Percentiles rank a stretch among this genome's conserved stretches.
Conservation (phyloP, 2,329 filamentous ascomycete genomes). For the Aquanectria penicillioides region DNA sequence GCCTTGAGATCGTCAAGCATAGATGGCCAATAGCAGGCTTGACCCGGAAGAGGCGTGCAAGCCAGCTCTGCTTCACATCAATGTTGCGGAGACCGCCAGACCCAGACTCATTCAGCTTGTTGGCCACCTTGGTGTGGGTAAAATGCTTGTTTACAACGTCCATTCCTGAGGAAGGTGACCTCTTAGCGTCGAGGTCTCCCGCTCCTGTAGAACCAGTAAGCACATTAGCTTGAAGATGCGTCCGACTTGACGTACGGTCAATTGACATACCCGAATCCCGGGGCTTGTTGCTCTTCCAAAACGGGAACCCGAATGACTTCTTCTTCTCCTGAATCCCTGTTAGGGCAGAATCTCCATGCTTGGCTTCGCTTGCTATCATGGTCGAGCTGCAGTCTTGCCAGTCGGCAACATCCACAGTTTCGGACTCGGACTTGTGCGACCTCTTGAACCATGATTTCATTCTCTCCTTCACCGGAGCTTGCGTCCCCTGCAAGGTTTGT, state of each 20-base stretch:
- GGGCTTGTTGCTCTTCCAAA: constrained; percentile 63
- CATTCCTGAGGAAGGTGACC: constrained; percentile 22
- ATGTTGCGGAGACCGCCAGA: constrained; percentile 61
- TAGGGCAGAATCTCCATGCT: constrained; percentile 38
- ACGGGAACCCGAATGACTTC: constrained; percentile 63
- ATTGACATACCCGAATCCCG: constrained; percentile 57
- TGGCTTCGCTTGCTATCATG: constrained; percentile 35
- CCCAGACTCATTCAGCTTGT: constrained; percentile 48
- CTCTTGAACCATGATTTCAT: constrained; percentile 64
- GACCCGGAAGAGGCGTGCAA: constrained; percentile 87
- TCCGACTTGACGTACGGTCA: constrained; percentile 49
- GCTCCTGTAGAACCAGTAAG: constrained; percentile 14
- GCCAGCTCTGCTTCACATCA: constrained; percentile 83
- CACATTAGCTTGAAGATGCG: background rate
- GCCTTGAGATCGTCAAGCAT: constrained; percentile 76
- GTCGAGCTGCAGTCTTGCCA: constrained; percentile 43
- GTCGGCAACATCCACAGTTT: constrained; percentile 34
- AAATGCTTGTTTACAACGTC: constrained; percentile 32
- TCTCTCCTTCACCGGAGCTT: constrained; percentile 51
- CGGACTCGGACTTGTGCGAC: constrained; percentile 50
- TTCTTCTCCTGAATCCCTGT: constrained; percentile 53
- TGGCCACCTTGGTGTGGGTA: constrained; percentile 21
- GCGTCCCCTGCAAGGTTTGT: constrained; percentile 27
- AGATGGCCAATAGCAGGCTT: constrained; percentile 82
- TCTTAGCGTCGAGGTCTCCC: constrained; percentile 28